Evolutionary conservation across 495 filamentous ascomycete species (phyloP), one percentile per base, ranked within the genome.

Genomic region (Cercophora samala): DNA sequence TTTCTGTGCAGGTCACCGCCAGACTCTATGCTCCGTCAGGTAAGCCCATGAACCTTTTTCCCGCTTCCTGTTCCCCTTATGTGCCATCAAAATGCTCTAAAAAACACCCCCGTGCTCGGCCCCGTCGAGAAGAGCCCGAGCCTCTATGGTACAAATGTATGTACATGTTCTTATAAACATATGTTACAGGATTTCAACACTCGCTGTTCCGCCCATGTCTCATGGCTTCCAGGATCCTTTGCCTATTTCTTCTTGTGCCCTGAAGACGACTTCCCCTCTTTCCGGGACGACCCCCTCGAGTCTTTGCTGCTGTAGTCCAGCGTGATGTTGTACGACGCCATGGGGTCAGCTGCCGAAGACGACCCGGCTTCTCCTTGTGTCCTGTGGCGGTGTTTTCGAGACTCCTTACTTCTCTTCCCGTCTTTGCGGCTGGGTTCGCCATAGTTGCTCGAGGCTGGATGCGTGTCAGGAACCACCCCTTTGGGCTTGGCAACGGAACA

Each of bases 251-350:
- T 68, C 52, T 46, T 66, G 11, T 58, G 42, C 0, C 24, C n/a
- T 1, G 60, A 59, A 2, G 68, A 55, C 13, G 51, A 56, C 21
- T 59, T 68, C 0, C 51, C 37, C 1, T 62, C 58, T 22, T 65
- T 66, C 42, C 55, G 46, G 9, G 66, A 62, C n/a, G 37, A 64
- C 2, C 60, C 51, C 13, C 22, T 37, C 4, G 18, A 67, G 13
- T 64, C 64, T n/a, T 66, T 66, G 17, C 67, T 66, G 62, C 70
- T 69, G 51, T 72, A 72, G 59, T 72, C 67, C 64, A 72, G 70
- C 58, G 65, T 64, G 51, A 72, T 69, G 25, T 67, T 65, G 62
- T 67, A 69, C 19, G 67, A 60, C 2, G 69, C 58, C 24, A 58
- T 4, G 1, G 64, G 52, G 21, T 69, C 69, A 53, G 19, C 60